Percentiles rank a stretch among this genome's conserved stretches.
Evolutionary conservation across 257 asterid species (phyloP).

Genomic region (Capsicum rhomboideum): DNA sequence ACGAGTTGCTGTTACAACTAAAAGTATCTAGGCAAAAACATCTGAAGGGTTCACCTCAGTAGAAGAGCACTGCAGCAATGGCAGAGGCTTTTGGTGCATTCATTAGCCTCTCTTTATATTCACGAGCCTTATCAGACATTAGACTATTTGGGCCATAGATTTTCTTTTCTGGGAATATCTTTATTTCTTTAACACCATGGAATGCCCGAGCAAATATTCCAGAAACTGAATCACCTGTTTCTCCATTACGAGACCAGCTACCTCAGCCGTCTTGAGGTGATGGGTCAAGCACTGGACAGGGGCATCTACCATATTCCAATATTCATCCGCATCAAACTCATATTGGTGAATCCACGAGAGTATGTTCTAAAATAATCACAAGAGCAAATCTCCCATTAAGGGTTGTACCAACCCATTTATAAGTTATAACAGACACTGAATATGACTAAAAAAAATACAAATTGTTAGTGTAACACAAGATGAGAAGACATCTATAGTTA

Average conservation of each 20-base stretch:
- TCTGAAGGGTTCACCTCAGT: not conserved
- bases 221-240: not conserved
- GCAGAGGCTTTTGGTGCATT: not conserved
- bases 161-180: not conserved
- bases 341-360: not conserved
- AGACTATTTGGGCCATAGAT: not conserved
- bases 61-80: not conserved
- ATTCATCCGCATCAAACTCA: conserved; percentile 8
- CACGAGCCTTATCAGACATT: not conserved
- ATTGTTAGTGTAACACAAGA: not conserved
- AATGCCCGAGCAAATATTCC: not conserved
- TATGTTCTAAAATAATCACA: not conserved
- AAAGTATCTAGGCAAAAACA: not conserved
- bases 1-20: not conserved
- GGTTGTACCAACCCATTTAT: not conserved
- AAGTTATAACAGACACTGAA: not conserved
- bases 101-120: not conserved
- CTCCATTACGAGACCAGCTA: not conserved
- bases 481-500: not conserved
- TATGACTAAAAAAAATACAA: not conserved
- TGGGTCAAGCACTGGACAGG: not conserved
- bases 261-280: not conserved
- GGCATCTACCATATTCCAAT: not conserved
- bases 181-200: not conserved
- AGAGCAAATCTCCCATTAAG: not conserved